Percentiles rank a stretch among this genome's conserved stretches.
Evolutionary conservation across 1,284 basidiomycete species (phyloP).

Genomic region (Ustilago trichophora): DNA sequence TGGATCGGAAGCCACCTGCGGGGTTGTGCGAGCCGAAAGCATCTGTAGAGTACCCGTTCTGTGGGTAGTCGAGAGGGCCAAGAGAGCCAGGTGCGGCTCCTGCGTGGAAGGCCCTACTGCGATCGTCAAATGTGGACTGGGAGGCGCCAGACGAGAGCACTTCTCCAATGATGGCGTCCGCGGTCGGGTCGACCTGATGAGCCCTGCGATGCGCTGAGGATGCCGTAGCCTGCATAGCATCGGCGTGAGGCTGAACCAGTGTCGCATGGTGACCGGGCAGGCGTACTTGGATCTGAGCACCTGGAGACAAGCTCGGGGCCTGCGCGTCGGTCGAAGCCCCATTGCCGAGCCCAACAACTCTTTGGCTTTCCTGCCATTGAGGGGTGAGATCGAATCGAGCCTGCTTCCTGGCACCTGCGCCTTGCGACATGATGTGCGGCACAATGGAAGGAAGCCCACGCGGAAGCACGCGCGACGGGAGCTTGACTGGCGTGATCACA

Average conservation of each 20-base stretch:
- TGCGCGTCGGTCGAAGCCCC: constrained; percentile 1
- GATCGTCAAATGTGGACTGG: constrained; percentile 25
- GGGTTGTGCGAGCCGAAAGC: constrained; percentile 19
- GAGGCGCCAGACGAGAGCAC: constrained; percentile 30
- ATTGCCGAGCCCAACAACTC: constrained; percentile 1
- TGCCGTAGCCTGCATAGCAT: constrained; percentile 13
- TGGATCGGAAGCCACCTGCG: constrained; percentile 19
- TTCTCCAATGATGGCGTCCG: constrained; percentile 45
- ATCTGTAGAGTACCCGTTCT: constrained; percentile 28
- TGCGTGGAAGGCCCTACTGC: constrained; percentile 24
- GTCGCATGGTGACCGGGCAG: constrained; percentile 37
- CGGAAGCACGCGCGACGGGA: constrained; percentile 40
- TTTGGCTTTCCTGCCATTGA: constrained; percentile 25
- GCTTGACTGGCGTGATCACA: constrained; percentile 50
- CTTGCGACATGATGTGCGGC: constrained; percentile 12
- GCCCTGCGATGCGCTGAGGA: constrained; percentile 5
- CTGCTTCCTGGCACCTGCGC: constrained; percentile 20
- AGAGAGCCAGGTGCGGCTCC: constrained; percentile 26
- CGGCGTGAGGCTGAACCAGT: constrained; percentile 28
- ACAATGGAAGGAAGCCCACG: constrained; percentile 27
- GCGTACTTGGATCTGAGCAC: constrained; percentile 36
- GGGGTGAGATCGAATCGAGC: constrained; percentile 45
- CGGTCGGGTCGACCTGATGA: constrained; percentile 24
- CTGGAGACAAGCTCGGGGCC: constrained; percentile 8
- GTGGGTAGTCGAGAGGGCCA: constrained; percentile 41